phyloP scores from a whole-genome alignment of 164 flowering plant genomes.

The Macadamia tetraphylla region DNA sequence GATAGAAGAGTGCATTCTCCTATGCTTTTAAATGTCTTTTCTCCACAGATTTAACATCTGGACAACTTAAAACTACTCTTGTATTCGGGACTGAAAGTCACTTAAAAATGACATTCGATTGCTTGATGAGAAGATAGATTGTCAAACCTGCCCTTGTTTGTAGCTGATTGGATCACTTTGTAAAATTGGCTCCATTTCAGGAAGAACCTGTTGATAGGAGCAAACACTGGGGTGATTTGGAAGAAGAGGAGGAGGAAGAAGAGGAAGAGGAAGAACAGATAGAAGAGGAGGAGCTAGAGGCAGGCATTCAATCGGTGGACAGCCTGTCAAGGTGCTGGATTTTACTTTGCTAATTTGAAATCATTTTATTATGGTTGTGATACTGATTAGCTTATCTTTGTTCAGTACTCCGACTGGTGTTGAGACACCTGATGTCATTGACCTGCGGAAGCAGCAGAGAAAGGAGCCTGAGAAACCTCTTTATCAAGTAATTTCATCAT shows the following conservation, averaged over 20 bases:
- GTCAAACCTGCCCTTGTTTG: not conserved
- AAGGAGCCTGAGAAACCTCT: slow-evolving; percentile 79
- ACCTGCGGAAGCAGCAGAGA: slow-evolving; percentile 79
- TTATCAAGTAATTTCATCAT: slow-evolving; percentile 42
- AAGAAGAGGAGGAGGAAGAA: slow-evolving; percentile 88
- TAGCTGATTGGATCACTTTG: not conserved
- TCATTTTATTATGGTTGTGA: no score
- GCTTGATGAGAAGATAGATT: no score
- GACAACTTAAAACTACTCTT: no score
- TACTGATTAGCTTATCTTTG: not conserved
- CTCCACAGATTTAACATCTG: no score
- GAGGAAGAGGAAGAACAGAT: slow-evolving; percentile 72
- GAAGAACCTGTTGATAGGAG: slow-evolving; percentile 96
- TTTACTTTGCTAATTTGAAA: not conserved
- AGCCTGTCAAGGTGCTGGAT: slow-evolving; percentile 73
- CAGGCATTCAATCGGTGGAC: slow-evolving; percentile 86
- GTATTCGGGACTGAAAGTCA: no score
- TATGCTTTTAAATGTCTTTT: no score
- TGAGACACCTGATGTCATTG: slow-evolving; percentile 83
- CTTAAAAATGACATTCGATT: no score
- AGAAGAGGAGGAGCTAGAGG: slow-evolving; percentile 83
- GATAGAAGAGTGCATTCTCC: no score
- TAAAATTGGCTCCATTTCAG: slow-evolving; percentile 30
- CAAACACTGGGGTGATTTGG: slow-evolving; percentile 99
- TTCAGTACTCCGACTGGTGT: slow-evolving; percentile 74